Conservation (phyloP, 345 rosid genomes). For the Boechera retrofracta region DNA sequence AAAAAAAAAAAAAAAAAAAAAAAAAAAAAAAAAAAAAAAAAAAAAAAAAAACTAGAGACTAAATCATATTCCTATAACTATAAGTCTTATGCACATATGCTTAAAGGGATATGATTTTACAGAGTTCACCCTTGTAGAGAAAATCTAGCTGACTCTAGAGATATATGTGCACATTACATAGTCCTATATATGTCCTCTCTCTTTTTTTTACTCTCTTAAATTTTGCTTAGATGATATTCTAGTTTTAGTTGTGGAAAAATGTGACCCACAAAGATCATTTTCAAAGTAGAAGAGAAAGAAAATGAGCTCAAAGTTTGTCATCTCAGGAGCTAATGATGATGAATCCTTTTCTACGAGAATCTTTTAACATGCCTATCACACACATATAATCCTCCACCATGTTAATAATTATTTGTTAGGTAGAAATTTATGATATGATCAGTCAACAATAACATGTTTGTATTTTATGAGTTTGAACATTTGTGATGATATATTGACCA, state of each 20-base stretch:
- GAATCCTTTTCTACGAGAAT: neutral
- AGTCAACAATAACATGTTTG: neutral
- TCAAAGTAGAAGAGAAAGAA: conserved; percentile 1
- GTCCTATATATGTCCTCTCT: neutral
- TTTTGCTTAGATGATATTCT: neutral
- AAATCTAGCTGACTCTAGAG: neutral
- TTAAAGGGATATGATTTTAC: neutral
- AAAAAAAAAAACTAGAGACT: neutral
- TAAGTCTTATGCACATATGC: neutral
- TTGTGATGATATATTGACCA: neutral
- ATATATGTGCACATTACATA: neutral
- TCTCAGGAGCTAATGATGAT: conserved; percentile 21
- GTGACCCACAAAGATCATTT: neutral
- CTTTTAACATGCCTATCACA: conserved; percentile 27
- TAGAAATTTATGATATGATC: conserved; percentile 1
- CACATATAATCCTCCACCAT: conserved; percentile 18
- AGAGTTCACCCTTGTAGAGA: neutral
- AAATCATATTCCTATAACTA: neutral
- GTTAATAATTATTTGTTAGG: conserved; percentile 6
- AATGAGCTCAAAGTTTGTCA: conserved; percentile 22
- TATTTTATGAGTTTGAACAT: neutral
- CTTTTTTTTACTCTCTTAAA: neutral
- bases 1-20: no score
- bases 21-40: no score
- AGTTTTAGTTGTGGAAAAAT: neutral